Conservation (phyloP, 495 filamentous ascomycete genomes). For the Xylaria nigripes region DNA sequence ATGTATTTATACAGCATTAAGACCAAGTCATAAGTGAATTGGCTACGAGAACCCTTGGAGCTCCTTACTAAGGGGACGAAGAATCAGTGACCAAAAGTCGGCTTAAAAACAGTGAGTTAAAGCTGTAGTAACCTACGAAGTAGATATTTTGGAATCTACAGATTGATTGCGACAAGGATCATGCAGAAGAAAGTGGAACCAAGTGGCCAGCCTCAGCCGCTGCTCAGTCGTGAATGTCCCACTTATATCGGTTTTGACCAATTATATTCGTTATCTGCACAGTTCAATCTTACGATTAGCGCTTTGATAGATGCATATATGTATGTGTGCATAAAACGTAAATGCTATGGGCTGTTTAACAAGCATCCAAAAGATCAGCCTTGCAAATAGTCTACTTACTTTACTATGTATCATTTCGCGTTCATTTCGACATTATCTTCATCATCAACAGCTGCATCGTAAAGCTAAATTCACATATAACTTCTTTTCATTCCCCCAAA, state of each 20-base stretch:
- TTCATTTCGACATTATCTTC: neutral
- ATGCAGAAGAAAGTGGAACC: slow-evolving; percentile 5
- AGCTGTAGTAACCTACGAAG: too few relatives aligned
- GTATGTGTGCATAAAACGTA: neutral
- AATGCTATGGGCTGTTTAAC: neutral
- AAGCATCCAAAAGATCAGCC: neutral
- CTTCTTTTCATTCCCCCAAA: neutral
- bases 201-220: neutral
- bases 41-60: too few relatives aligned
- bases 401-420: neutral
- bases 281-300: neutral
- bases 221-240: neutral
- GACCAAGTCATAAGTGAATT: too few relatives aligned
- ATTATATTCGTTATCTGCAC: neutral
- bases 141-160: neutral
- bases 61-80: too few relatives aligned
- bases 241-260: neutral
- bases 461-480: neutral
- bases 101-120: too few relatives aligned
- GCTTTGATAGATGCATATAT: neutral
- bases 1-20: too few relatives aligned
- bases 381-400: neutral
- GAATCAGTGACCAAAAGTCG: too few relatives aligned
- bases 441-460: neutral
- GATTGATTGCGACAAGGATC: neutral